phyloP scores from a whole-genome alignment of 495 filamentous ascomycete genomes.

The Aspergillus panamensis region DNA sequence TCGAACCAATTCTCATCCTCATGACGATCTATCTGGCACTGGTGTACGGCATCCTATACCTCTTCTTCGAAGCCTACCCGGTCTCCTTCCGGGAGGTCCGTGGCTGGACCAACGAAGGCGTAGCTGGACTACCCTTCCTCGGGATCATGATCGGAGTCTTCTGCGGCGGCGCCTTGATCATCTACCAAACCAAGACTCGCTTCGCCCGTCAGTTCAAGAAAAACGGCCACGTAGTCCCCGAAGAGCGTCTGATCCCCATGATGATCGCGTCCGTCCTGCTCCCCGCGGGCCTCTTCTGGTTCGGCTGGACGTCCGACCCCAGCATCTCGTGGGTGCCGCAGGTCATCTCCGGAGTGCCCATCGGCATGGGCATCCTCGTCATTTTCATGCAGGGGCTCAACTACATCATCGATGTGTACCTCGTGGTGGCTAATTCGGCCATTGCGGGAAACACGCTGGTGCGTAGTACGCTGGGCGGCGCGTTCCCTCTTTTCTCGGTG shows the following conservation, averaged over 20 bases:
- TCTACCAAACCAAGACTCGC: constrained; percentile 48
- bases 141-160: constrained; percentile 55
- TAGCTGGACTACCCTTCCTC: constrained; percentile 58
- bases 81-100: constrained; percentile 53
- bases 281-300: constrained; percentile 61
- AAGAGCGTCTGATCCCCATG: constrained; percentile 57
- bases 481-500: constrained; percentile 62
- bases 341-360: constrained; percentile 47
- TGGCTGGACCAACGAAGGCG: constrained; percentile 45
- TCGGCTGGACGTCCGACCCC: constrained; percentile 55
- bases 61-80: constrained; percentile 61
- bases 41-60: constrained; percentile 61
- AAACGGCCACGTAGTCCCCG: constrained; percentile 52
- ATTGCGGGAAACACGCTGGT: constrained; percentile 67
- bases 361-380: constrained; percentile 53
- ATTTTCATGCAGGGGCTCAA: constrained; percentile 60
- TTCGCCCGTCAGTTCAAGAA: constrained; percentile 48
- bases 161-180: constrained; percentile 45
- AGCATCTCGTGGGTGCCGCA: constrained; percentile 46
- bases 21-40: constrained; percentile 49
- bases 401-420: constrained; percentile 63
- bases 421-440: constrained; percentile 57
- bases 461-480: constrained; percentile 58
- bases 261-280: constrained; percentile 54
- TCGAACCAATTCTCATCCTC: constrained; percentile 59